phyloP scores from a whole-genome alignment of 2,329 filamentous ascomycete species.

The Pseudogymnoascus sp. region DNA sequence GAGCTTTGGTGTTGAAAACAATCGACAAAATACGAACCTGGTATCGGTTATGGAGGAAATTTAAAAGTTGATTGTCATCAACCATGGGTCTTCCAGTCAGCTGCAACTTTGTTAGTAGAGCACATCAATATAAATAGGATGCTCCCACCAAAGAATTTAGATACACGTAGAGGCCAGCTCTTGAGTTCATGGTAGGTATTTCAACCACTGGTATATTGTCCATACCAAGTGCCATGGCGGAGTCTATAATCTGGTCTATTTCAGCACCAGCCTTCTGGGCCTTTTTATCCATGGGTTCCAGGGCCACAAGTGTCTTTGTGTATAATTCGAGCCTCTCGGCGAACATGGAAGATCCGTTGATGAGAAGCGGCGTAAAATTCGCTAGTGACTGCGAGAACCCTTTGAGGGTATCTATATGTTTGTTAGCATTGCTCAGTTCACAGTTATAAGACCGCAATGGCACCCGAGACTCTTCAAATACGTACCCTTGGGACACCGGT shows the following conservation, averaged over 20 bases:
- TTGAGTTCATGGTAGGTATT: slow-evolving; percentile 64
- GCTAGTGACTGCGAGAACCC: slow-evolving; percentile 45
- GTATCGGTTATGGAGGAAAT: slow-evolving; percentile 78
- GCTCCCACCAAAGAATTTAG: slow-evolving; percentile 69
- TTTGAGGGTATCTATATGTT: slow-evolving; percentile 38
- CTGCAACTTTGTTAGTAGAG: slow-evolving; percentile 40
- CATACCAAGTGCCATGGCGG: slow-evolving; percentile 44
- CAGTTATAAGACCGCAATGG: too few relatives aligned
- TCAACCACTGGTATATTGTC: slow-evolving; percentile 47
- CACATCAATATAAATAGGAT: neutral
- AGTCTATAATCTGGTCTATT: slow-evolving; percentile 53
- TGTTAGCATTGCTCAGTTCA: neutral
- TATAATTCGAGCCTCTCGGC: slow-evolving; percentile 48
- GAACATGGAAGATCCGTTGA: slow-evolving; percentile 49
- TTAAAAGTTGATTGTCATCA: slow-evolving; percentile 72
- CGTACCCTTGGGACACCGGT: slow-evolving; percentile 48
- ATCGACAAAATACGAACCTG: slow-evolving; percentile 45
- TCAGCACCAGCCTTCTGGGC: slow-evolving; percentile 43
- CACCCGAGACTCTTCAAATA: slow-evolving; percentile 15
- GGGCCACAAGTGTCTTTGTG: slow-evolving; percentile 47
- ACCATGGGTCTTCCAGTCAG: slow-evolving; percentile 75
- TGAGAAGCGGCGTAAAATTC: slow-evolving; percentile 49
- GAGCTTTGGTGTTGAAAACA: slow-evolving; percentile 19
- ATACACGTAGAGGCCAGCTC: slow-evolving; percentile 79
- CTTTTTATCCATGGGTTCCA: slow-evolving; percentile 50